These are phyloP conservation scores for Podila clonocystis DNA, from an alignment of 192 early-diverging fungal genomes.

Conservation along the genomic window DNA sequence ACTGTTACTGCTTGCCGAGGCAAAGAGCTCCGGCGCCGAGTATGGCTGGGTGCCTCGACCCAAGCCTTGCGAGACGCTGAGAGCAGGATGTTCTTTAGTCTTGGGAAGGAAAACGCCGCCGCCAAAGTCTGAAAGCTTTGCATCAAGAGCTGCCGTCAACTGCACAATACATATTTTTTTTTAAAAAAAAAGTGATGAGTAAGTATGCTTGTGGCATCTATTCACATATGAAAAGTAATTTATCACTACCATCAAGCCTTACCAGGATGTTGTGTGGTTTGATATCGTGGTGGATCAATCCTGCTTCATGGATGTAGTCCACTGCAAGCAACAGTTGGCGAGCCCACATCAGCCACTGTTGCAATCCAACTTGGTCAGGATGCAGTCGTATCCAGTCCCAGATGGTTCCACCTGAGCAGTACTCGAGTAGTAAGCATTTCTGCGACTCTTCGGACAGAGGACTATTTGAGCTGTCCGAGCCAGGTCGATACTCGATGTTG, in stretches of 20 bases:
- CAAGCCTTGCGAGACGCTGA: conserved; percentile 19
- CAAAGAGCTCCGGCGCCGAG: conserved; percentile 65
- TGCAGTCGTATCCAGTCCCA: conserved; percentile 67
- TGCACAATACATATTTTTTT: too few species aligned
- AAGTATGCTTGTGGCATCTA: neutral
- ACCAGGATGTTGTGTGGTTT: conserved; percentile 70
- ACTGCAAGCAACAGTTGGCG: conserved; percentile 64
- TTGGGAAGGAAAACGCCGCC: conserved; percentile 39
- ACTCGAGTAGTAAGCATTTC: conserved; percentile 64
- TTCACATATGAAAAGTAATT: neutral
- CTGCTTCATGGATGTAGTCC: conserved; percentile 57
- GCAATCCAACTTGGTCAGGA: conserved; percentile 39
- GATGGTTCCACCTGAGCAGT: conserved; percentile 62
- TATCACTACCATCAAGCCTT: neutral
- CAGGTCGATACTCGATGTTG: neutral
- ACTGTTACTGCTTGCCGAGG: conserved; percentile 14
- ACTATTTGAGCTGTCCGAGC: neutral
- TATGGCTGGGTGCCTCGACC: conserved; percentile 62
- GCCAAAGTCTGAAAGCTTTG: conserved; percentile 47
- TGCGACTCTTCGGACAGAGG: neutral
- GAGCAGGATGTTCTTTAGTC: neutral
- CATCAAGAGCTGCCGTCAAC: neutral
- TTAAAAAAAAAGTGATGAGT: conserved; percentile 24
- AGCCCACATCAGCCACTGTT: conserved; percentile 62
- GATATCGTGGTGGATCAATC: conserved; percentile 68